These are phyloP conservation scores for Murraya paniculata DNA, from an alignment of 345 rosid species.

Conservation along the genomic window DNA sequence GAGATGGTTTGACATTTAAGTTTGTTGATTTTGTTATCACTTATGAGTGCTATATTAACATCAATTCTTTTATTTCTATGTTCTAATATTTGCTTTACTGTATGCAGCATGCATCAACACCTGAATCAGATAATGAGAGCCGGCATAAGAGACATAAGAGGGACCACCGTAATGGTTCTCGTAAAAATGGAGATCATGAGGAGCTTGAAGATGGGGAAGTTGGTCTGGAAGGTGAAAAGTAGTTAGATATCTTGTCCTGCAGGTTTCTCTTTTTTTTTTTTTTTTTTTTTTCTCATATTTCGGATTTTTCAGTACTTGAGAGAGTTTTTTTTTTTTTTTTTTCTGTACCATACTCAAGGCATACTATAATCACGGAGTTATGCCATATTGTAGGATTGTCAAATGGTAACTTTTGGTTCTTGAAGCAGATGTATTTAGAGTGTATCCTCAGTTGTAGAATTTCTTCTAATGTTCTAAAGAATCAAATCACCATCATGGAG, in stretches of 20 bases:
- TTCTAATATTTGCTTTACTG: conserved; percentile 4
- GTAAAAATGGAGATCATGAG: conserved; percentile 61
- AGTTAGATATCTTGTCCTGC: conserved; percentile 19
- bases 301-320: not conserved
- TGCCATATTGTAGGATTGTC: not conserved
- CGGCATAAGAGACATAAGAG: conserved; percentile 74
- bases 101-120: conserved; percentile 66
- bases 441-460: not conserved
- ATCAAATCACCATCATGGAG: not conserved
- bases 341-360: not conserved
- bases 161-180: conserved; percentile 68
- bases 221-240: conserved; percentile 86
- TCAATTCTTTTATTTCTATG: not conserved
- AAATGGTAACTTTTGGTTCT: not conserved
- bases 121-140: conserved; percentile 80
- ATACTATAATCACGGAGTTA: not conserved
- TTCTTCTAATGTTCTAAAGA: not conserved
- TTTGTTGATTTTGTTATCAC: not conserved
- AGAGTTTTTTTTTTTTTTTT: not conserved
- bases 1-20: not conserved
- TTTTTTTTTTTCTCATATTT: not conserved
- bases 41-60: not conserved
- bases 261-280: not conserved
- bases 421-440: not conserved
- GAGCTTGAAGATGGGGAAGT: conserved; percentile 97